Base-by-base conservation (phyloP, 352 stramenopile species). In the Phytopythium litorale region DNA sequence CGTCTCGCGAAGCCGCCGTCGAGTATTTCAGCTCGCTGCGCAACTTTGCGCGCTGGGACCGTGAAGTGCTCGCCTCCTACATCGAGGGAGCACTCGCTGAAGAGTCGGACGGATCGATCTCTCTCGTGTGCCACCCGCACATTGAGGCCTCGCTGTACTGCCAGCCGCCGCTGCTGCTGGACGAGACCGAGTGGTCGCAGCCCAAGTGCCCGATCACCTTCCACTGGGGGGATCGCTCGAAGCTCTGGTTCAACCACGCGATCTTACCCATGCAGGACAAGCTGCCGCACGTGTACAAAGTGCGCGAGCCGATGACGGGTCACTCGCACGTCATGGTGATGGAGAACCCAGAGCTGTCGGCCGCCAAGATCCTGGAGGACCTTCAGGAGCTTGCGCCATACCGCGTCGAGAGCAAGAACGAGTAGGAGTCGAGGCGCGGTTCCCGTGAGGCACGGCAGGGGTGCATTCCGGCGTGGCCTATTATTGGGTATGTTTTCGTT, bases 111-210 rank as follows among this genome's bases (percentile, higher is more conserved):
- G 64, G 69, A 9, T 65, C 66, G 13, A 66, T 63, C 12, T 46
- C 67, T 25, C 63, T 81, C 42, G 69, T 71, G 18, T 81, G 73
- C 46, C 63, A 73, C 19, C 73, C 73, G 38, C 56, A 66, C 15
- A 69, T 79, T 28, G 73, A 81, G 62, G 71, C 71, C 1, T 68
- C 71, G 45, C 56, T 73, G 45, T 82, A 76, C 63, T 78, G 74
- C 62, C 63, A 70, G 19, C 53, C 70, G 6, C 42, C 70, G 3
- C 51, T 76, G 7, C 58, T 54, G 49, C 65, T 79, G 42, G 67
- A 65, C 0, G 58, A 73, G 37, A 42, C 8, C 12, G 61, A 76
- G 15, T 42, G 37, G 37, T 42, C 37, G 37, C 62, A 82, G 49
- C 60, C 69, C 7, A 68, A 78, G 45, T 82, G 74, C 56, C 49